Evolutionary conservation across 176 grass and related monocot genomes (phyloP).

Genomic region (sorghum (Sorghum bicolor)): DNA sequence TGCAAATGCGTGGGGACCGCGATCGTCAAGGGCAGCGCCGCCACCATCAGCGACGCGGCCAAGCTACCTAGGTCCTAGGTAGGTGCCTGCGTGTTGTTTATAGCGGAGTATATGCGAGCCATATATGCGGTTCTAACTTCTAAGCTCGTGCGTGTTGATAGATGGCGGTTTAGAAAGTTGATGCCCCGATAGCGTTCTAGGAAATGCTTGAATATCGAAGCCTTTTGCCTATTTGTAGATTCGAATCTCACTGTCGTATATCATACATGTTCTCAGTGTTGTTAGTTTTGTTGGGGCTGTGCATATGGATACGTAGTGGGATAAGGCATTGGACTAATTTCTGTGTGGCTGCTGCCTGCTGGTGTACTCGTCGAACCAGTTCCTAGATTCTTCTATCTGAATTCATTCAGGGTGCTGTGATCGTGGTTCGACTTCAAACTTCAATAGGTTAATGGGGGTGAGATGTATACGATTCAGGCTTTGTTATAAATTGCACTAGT

Average conservation of each 20-base stretch:
- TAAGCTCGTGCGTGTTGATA: neutral
- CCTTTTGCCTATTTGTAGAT: neutral
- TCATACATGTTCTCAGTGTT: neutral
- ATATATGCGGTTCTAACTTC: neutral
- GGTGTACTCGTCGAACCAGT: neutral
- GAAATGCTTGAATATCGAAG: neutral
- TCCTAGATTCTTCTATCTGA: neutral
- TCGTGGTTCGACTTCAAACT: neutral
- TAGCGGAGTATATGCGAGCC: neutral
- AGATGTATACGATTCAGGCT: neutral
- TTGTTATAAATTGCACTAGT: neutral
- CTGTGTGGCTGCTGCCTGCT: neutral
- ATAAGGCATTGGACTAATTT: neutral
- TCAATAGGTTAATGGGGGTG: neutral
- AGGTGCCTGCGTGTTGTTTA: neutral
- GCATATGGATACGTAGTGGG: neutral
- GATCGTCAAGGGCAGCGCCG: neutral
- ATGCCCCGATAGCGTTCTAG: neutral
- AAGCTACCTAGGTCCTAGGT: neutral
- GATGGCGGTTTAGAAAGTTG: neutral
- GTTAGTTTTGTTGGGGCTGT: neutral
- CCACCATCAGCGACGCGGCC: neutral
- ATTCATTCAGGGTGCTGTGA: neutral
- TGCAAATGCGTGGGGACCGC: conserved; percentile 11
- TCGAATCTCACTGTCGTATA: neutral